These are phyloP conservation scores for Monosporozyma aquatica DNA, from an alignment of 805 yeast genomes.

Conservation along the genomic window DNA sequence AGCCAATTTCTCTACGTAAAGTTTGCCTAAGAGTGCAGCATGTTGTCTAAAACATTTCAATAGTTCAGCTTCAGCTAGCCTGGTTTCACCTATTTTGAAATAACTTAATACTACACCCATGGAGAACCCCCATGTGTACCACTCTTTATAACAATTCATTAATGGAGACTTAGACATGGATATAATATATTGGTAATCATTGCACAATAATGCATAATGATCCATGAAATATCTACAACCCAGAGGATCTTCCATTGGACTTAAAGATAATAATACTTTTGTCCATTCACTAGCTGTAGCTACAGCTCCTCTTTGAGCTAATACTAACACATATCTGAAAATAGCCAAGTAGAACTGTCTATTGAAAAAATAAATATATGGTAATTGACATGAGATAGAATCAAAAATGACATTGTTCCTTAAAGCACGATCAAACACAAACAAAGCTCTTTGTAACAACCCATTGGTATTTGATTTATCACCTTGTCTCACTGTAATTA, in stretches of 20 bases:
- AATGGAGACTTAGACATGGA: constrained; percentile 50
- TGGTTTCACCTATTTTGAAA: constrained; percentile 34
- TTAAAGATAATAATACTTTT: constrained; percentile 56
- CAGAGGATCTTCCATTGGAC: constrained; percentile 74
- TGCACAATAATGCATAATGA: constrained; percentile 59
- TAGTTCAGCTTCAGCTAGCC: constrained; percentile 42
- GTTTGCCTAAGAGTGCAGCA: constrained; percentile 38
- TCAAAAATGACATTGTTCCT: constrained; percentile 50
- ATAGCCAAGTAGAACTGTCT: constrained; percentile 68
- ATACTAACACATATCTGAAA: constrained; percentile 58
- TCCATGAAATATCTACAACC: constrained; percentile 82
- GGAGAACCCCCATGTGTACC: constrained; percentile 68
- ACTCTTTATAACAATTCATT: constrained; percentile 45
- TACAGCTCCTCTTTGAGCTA: constrained; percentile 71
- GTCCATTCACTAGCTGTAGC: constrained; percentile 70
- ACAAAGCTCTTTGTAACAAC: constrained; percentile 64
- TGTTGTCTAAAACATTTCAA: constrained; percentile 43
- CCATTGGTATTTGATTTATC: constrained; percentile 62
- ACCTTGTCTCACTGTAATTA: constrained; percentile 67
- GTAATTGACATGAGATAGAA: constrained; percentile 51
- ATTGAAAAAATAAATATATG: constrained; percentile 65
- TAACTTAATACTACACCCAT: constrained; percentile 60
- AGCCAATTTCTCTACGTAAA: constrained; percentile 20
- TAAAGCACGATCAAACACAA: constrained; percentile 70
- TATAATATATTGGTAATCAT: constrained; percentile 53